A percentile compares a stretch with the other conserved stretches of the same genome.
Evolutionary conservation across 306 rosid species (phyloP).

Genomic region (Trifolium fragiferum): DNA sequence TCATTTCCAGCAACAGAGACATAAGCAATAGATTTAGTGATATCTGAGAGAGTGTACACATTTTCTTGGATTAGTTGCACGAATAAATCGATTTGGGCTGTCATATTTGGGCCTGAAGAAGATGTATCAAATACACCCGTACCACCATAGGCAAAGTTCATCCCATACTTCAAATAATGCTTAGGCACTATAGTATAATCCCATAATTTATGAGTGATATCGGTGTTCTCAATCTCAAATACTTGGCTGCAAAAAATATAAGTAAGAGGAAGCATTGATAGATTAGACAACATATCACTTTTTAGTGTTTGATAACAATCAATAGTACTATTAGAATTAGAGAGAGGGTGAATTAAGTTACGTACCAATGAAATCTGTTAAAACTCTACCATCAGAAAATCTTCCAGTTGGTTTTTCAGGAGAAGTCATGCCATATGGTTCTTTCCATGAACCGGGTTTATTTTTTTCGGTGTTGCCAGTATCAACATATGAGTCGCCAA

Average conservation of each 20-base stretch:
- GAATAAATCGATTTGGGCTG: conserved; percentile 60
- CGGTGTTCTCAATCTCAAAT: neutral
- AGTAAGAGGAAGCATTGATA: neutral
- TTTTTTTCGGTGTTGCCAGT: conserved; percentile 1
- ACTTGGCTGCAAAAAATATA: conserved; percentile 8
- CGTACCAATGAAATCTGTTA: conserved; percentile 36
- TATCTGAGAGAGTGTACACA: conserved; percentile 46
- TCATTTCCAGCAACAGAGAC: conserved; percentile 77
- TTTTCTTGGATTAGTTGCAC: conserved; percentile 44
- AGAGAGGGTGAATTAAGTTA: neutral
- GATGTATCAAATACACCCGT: conserved; percentile 70
- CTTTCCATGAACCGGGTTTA: conserved; percentile 19
- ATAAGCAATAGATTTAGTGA: conserved; percentile 55
- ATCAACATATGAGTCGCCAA: conserved; percentile 46
- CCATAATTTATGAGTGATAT: conserved; percentile 42
- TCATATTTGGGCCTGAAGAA: conserved; percentile 62
- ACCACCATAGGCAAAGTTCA: conserved; percentile 83
- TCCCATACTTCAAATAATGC: conserved; percentile 58
- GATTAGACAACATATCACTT: neutral
- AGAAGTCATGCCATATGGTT: conserved; percentile 32
- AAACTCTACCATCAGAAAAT: conserved; percentile 40
- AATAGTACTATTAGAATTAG: neutral
- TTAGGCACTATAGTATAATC: neutral
- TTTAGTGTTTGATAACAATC: neutral
- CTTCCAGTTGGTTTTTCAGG: conserved; percentile 40